phyloP scores from a whole-genome alignment of 305 asterid genomes.

The Ilex paraguariensis region DNA sequence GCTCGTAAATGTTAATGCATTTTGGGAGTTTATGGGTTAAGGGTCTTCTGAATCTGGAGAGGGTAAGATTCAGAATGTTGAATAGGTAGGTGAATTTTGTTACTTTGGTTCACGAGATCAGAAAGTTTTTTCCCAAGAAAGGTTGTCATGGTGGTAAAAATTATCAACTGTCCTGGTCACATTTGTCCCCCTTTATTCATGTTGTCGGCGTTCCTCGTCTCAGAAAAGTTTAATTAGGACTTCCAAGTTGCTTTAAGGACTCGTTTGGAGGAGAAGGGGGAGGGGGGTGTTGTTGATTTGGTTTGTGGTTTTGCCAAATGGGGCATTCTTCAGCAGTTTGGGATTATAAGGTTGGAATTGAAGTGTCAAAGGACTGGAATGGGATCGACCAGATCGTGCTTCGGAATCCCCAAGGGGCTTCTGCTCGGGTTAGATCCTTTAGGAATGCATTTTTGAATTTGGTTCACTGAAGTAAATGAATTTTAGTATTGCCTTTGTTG shows the following conservation, averaged over 20 bases:
- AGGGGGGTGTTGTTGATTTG: constrained; percentile 4
- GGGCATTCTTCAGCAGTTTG: constrained; percentile 82
- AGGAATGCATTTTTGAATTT: constrained; percentile 13
- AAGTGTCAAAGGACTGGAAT: constrained; percentile 73
- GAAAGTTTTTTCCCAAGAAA: constrained; percentile 17
- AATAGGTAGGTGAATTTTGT: constrained; percentile 15
- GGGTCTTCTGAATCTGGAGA: constrained; percentile 37
- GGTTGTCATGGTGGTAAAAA: constrained; percentile 21
- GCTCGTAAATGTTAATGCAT: constrained; percentile 14
- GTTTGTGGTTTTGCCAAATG: constrained; percentile 37
- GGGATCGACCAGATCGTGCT: constrained; percentile 89
- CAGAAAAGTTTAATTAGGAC: constrained; percentile 18
- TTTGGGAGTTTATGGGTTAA: constrained; percentile 17
- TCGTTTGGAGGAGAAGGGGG: constrained; percentile 11
- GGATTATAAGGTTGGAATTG: constrained; percentile 68
- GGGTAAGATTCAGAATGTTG: constrained; percentile 25
- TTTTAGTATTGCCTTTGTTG: constrained; percentile 7
- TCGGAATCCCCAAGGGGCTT: constrained; percentile 80
- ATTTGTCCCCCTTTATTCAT: constrained; percentile 19
- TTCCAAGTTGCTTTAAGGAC: constrained; percentile 8
- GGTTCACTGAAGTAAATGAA: constrained; percentile 4
- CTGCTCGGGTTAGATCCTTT: constrained; percentile 63
- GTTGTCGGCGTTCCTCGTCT: constrained; percentile 7
- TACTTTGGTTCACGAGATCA: constrained; percentile 32
- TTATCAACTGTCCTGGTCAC: constrained; percentile 25